These are phyloP conservation scores for Lasiosphaeria hispida DNA, from an alignment of 495 filamentous ascomycete genomes.

Conservation along the genomic window DNA sequence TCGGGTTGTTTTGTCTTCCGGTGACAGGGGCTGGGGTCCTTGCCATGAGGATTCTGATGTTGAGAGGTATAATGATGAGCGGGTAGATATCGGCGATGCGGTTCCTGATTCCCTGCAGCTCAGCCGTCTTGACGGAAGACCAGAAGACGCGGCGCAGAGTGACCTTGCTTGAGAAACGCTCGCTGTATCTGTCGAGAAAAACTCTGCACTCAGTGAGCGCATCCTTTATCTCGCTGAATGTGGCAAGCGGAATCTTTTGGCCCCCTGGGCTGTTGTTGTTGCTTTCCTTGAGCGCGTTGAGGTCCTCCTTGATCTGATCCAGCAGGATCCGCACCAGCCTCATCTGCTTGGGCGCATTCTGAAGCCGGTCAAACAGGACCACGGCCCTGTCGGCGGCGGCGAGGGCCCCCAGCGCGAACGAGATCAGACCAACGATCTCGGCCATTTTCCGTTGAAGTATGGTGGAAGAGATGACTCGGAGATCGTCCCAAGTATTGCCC, in stretches of 20 bases:
- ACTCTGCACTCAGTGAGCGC: neutral
- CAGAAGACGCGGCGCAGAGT: neutral
- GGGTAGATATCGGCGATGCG: neutral
- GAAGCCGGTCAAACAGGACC: neutral
- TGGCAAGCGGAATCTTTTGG: neutral
- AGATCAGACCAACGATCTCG: neutral
- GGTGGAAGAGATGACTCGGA: neutral
- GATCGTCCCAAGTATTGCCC: neutral
- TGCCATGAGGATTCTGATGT: neutral
- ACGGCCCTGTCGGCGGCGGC: neutral
- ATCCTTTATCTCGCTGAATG: neutral
- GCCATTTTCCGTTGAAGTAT: neutral
- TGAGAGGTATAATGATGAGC: neutral
- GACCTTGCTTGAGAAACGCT: neutral
- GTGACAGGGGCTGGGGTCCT: neutral
- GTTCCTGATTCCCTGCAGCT: neutral
- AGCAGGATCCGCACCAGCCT: neutral
- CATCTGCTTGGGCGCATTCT: conserved; percentile 2
- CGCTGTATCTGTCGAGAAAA: neutral
- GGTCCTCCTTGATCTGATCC: neutral
- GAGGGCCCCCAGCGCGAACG: neutral
- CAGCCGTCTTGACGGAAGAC: neutral
- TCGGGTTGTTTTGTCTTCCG: neutral
- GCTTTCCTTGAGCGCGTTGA: neutral
- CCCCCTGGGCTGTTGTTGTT: neutral